Conservation (phyloP, 208 protist genomes). For the Strigomonas culicis region DNA sequence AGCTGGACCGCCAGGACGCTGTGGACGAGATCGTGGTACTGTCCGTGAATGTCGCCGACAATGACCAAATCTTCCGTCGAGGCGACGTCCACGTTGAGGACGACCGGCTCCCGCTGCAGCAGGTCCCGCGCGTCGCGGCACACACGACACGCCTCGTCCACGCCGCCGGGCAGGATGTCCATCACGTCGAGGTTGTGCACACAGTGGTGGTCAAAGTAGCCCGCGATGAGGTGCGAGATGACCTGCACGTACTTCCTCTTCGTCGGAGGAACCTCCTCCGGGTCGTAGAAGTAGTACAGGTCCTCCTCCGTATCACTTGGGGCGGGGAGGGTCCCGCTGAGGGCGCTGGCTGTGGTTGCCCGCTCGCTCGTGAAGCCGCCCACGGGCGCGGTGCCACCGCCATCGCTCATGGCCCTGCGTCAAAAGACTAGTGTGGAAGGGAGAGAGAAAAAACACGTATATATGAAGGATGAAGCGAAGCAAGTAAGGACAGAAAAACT, state of each 20-base stretch:
- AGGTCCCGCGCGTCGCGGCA: slow-evolving; percentile 46
- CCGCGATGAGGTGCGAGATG: slow-evolving; percentile 60
- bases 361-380: no score
- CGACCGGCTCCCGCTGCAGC: slow-evolving; percentile 38
- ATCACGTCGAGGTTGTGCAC: slow-evolving; percentile 46
- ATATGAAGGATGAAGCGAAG: not conserved
- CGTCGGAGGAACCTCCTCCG: slow-evolving; percentile 31
- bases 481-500: not conserved
- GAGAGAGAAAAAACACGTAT: not conserved
- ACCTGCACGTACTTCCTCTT: slow-evolving; percentile 49
- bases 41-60: slow-evolving; percentile 87
- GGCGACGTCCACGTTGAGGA: slow-evolving; percentile 50
- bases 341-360: no score
- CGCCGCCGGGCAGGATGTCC: slow-evolving; percentile 48
- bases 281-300: slow-evolving; percentile 64
- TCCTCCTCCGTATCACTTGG: not conserved
- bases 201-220: slow-evolving; percentile 35
- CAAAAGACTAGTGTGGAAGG: not conserved
- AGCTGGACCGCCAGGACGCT: slow-evolving; percentile 67
- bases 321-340: no score
- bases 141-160: slow-evolving; percentile 39
- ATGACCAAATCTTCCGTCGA: slow-evolving; percentile 54
- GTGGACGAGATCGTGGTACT: slow-evolving; percentile 76
- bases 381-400: no score
- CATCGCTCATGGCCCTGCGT: no score